Evolutionary conservation across 1,284 basidiomycete genomes (phyloP).

Genomic region (Trichosporon sp.): DNA sequence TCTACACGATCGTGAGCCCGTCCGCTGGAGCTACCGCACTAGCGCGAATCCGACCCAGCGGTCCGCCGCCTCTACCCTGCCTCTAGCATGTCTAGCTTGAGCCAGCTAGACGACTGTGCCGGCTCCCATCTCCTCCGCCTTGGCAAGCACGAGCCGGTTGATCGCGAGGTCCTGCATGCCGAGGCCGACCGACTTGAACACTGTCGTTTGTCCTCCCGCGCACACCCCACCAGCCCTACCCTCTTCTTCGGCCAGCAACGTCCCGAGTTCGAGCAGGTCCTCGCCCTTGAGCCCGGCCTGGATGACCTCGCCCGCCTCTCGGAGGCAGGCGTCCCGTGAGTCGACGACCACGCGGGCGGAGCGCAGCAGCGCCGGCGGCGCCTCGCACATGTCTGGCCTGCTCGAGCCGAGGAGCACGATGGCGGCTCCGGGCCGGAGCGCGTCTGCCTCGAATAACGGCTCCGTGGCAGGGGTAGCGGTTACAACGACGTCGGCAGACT

Average conservation of each 20-base stretch:
- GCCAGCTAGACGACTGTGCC: not conserved
- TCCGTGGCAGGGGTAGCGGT: slow-evolving; percentile 67
- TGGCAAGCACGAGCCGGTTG: not conserved
- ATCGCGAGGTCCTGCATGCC: not conserved
- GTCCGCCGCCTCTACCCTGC: too few species aligned
- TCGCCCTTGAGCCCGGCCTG: not conserved
- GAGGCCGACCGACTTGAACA: not conserved
- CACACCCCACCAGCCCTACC: not conserved
- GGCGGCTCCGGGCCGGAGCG: slow-evolving; percentile 56
- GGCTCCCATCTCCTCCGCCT: not conserved
- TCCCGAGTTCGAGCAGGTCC: not conserved
- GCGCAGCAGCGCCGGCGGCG: not conserved
- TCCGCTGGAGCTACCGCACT: too few species aligned
- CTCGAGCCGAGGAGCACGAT: slow-evolving; percentile 63
- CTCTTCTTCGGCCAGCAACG: not conserved
- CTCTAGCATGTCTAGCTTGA: too few species aligned
- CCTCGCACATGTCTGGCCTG: not conserved
- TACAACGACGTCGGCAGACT: slow-evolving; percentile 39
- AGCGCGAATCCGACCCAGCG: too few species aligned
- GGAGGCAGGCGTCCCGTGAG: not conserved
- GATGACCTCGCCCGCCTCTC: not conserved
- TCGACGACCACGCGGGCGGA: not conserved
- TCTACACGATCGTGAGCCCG: too few species aligned
- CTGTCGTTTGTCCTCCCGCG: not conserved
- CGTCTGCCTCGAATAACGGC: slow-evolving; percentile 62